Evolutionary conservation across 2,329 filamentous ascomycete species (phyloP).

Genomic region (Pyricularia grisea): DNA sequence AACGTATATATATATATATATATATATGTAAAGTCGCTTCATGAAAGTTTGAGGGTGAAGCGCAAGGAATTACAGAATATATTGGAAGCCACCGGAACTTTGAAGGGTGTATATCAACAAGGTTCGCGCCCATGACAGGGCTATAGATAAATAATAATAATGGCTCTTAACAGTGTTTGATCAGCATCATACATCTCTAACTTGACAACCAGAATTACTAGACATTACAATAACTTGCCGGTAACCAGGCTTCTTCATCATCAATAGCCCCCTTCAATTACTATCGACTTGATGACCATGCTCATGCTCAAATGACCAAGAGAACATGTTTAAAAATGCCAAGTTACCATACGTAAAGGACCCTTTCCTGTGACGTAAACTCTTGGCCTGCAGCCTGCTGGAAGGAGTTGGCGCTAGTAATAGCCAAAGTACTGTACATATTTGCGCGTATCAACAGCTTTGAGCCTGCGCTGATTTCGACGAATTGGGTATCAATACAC

Average conservation of each 20-base stretch:
- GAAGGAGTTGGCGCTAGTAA: slow-evolving; percentile 19
- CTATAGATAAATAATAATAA: background rate
- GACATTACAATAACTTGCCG: background rate
- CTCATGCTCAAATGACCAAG: background rate
- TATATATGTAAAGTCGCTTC: background rate
- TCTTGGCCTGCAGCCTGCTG: slow-evolving; percentile 19
- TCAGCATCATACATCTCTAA: background rate
- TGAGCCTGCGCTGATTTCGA: slow-evolving; percentile 20
- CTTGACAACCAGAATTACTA: background rate
- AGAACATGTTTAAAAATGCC: background rate
- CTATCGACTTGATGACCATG: background rate
- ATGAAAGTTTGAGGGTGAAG: background rate
- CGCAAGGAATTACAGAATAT: background rate
- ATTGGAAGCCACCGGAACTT: background rate
- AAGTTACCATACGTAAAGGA: slow-evolving; percentile 3
- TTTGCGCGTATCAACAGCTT: slow-evolving; percentile 28
- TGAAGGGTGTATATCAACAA: too few species aligned
- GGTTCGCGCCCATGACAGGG: too few species aligned
- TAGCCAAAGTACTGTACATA: slow-evolving; percentile 11
- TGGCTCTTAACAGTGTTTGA: background rate
- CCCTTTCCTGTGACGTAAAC: slow-evolving; percentile 20
- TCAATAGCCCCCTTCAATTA: background rate
- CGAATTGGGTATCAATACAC: slow-evolving; percentile 7
- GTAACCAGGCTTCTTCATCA: background rate
- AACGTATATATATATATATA: background rate